Evolutionary conservation across 495 filamentous ascomycete species (phyloP), one percentile per base, ranked within the genome.

Genomic region (Geoglossum glabrum): DNA sequence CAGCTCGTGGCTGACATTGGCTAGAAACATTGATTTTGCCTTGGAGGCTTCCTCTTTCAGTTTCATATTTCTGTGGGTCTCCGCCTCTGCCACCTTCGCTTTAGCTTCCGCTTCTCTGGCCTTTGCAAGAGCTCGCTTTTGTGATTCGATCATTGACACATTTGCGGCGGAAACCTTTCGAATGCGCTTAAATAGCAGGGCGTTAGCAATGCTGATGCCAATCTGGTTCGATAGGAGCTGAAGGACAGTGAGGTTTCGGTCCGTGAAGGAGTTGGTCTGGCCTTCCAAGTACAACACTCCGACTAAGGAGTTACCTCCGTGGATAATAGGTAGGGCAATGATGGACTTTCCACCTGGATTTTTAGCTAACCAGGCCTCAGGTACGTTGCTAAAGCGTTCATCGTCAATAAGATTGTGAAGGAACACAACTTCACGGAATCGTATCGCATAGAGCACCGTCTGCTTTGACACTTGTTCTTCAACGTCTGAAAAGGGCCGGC

Each of bases 11-110:
- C 85, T 90, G 17, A 94, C 87, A 64, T 95, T 95, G 19, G 89
- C 89, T 23, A 95, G 76, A 74, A 95, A 95, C 54, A 94, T 89
- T 7, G 82, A 85, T 67, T 94, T 95, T 13, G 87, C 88, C 67
- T 83, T 86, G 38, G 87, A 87, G 11, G 87, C 88, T 68, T 95
- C 89, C 66, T 95, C 87, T 51, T 90, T 90, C 15, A 93, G 74
- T 64, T 86, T 85, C 60, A 93, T 85, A 61, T 88, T 90, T 51
- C 85, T 82, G 60, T 89, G 85, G 10, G 89, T 89, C 65, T 87
- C 80, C 0, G 82, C 80, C 66, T 93, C 87, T 1, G 87, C 87
- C 30, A 78, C 72, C 64, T 89, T 90, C 4, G 87, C 86, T 66
- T 93, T 90, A 43, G 79, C 75, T 65, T 95, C 87, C 1, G 88